Evolutionary conservation across 1,139 yeast species (phyloP).

Genomic region (Taphrina betulina): DNA sequence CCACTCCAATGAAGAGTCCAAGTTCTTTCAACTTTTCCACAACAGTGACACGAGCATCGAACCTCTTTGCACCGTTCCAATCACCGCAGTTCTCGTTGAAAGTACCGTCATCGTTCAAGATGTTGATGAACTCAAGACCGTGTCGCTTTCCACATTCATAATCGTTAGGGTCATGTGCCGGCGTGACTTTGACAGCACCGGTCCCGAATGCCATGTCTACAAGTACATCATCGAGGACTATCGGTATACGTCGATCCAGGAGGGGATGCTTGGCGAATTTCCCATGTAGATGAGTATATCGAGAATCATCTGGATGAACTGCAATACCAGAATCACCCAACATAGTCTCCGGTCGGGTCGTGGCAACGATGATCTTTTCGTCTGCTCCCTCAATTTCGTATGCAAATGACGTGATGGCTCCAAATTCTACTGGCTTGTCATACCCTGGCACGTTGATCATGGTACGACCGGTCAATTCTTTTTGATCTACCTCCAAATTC

Average conservation of each 20-base stretch:
- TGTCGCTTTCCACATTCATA: conserved; percentile 94
- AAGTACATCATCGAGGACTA: conserved; percentile 83
- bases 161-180: conserved; percentile 98
- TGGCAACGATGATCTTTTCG: conserved; percentile 87
- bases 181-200: conserved; percentile 98
- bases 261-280: conserved; percentile 89
- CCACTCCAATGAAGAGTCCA: conserved; percentile 76
- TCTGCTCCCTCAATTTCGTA: conserved; percentile 86
- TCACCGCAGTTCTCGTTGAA: conserved; percentile 92
- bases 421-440: conserved; percentile 81
- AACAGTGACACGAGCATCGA: conserved; percentile 85
- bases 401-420: conserved; percentile 91
- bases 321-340: conserved; percentile 98
- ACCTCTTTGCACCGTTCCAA: conserved; percentile 87
- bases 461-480: conserved; percentile 80
- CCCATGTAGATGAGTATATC: conserved; percentile 94
- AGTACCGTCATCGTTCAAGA: conserved; percentile 86
- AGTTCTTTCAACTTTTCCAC: conserved; percentile 73
- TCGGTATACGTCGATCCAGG: conserved; percentile 79
- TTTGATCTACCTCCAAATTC: conserved; percentile 92
- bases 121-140: conserved; percentile 80
- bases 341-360: conserved; percentile 97
- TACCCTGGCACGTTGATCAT: conserved; percentile 83
- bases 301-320: conserved; percentile 89
- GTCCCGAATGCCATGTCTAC: conserved; percentile 99